Percentiles rank a stretch among this genome's conserved stretches.
Evolutionary conservation across 352 stramenopile genomes (phyloP).

Genomic region (Pythium chondricola): DNA sequence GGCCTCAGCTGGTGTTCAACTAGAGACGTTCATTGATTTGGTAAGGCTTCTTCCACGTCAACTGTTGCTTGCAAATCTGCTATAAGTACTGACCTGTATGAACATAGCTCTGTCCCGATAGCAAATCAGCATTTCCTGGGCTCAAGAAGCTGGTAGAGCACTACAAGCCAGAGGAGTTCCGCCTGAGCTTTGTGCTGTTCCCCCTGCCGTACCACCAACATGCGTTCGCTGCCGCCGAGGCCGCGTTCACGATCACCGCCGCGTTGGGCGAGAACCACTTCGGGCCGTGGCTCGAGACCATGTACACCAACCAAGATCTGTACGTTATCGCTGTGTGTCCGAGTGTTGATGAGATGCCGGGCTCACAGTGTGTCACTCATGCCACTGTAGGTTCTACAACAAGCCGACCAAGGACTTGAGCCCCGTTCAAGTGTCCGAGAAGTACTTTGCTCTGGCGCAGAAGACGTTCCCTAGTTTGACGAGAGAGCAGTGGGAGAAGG

Average conservation of each 20-base stretch:
- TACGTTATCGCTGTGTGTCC: too few species aligned
- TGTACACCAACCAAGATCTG: constrained; percentile 75
- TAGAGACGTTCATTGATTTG: constrained; percentile 82
- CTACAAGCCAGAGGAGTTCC: constrained; percentile 53
- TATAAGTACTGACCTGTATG: background rate
- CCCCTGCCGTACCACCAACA: constrained; percentile 76
- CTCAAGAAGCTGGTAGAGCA: constrained; percentile 51
- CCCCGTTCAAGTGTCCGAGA: constrained; percentile 53
- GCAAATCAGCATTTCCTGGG: constrained; percentile 57
- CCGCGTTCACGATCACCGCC: constrained; percentile 57
- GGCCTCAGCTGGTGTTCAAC: constrained; percentile 56
- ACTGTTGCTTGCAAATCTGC: too few species aligned
- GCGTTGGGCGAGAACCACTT: constrained; percentile 52
- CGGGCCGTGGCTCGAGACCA: constrained; percentile 64
- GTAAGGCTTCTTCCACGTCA: constrained; percentile 24
- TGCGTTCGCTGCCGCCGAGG: constrained; percentile 56
- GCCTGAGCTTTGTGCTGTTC: constrained; percentile 69
- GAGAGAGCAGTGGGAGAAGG: constrained; percentile 55
- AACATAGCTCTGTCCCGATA: constrained; percentile 67
- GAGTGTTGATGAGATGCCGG: background rate
- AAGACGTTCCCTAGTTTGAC: constrained; percentile 60
- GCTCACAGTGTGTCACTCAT: background rate
- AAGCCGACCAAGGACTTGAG: constrained; percentile 73
- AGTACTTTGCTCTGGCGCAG: constrained; percentile 54
- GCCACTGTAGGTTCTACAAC: constrained; percentile 56